Evolutionary conservation across 257 asterid species (phyloP).

Genomic region (Solanum tarapatanum): DNA sequence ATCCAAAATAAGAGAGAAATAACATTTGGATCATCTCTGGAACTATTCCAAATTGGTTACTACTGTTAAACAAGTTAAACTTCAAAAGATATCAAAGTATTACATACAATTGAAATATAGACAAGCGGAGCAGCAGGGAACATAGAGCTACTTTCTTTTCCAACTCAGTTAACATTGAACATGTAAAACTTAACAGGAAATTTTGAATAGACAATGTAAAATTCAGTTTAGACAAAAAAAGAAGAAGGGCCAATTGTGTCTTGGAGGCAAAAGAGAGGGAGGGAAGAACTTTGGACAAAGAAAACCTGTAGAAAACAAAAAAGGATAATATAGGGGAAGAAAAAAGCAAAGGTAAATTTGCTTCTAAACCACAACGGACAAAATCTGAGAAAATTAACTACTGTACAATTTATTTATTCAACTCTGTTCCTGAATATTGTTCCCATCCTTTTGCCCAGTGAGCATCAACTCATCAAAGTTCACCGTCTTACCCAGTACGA

Average conservation of each 20-base stretch:
- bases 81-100: not conserved
- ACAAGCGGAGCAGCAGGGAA: not conserved
- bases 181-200: not conserved
- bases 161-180: not conserved
- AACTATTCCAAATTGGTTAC: not conserved
- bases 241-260: not conserved
- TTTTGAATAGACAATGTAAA: not conserved
- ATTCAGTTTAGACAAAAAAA: not conserved
- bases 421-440: slow-evolving; percentile 29
- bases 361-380: not conserved
- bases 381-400: not conserved
- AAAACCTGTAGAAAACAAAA: not conserved
- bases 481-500: slow-evolving; percentile 55
- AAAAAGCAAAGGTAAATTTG: not conserved
- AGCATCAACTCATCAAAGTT: slow-evolving; percentile 69
- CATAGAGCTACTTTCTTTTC: not conserved
- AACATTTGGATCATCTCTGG: not conserved
- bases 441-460: slow-evolving; percentile 35
- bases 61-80: not conserved
- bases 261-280: not conserved
- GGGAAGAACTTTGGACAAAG: not conserved
- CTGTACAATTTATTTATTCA: not conserved
- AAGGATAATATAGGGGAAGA: not conserved
- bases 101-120: not conserved
- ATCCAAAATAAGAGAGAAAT: not conserved